Evolutionary conservation across 1,284 basidiomycete species (phyloP).

Genomic region (Trametes versicolor): DNA sequence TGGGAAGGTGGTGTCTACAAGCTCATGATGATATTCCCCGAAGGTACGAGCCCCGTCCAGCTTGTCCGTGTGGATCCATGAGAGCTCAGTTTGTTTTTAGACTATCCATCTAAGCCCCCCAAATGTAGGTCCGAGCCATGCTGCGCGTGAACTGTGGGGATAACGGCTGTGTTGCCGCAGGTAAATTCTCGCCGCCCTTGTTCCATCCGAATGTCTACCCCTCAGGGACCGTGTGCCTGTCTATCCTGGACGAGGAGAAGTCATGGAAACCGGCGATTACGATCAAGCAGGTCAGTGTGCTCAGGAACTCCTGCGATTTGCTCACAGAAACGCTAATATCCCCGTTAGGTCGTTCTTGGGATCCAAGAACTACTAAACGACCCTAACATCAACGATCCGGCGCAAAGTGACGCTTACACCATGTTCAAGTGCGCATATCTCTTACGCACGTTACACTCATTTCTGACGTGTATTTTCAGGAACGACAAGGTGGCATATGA

Average conservation of each 20-base stretch:
- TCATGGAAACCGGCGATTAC: conserved; percentile 99
- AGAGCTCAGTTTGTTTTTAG: conserved; percentile 51
- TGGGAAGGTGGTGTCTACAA: conserved; percentile 98
- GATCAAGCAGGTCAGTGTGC: conserved; percentile 87
- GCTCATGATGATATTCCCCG: conserved; percentile 93
- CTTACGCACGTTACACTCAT: background rate
- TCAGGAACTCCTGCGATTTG: background rate
- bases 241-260: conserved; percentile 99
- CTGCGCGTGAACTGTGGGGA: conserved; percentile 12
- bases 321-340: conserved; percentile 12
- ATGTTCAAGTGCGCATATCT: conserved; percentile 88
- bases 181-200: conserved; percentile 96
- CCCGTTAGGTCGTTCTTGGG: conserved; percentile 88
- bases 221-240: conserved; percentile 97
- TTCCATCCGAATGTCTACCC: conserved; percentile 99
- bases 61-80: conserved; percentile 28
- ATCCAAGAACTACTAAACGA: conserved; percentile 95
- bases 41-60: conserved; percentile 64
- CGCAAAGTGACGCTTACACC: conserved; percentile 96
- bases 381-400: conserved; percentile 95
- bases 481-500: conserved; percentile 92
- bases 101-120: conserved; percentile 95
- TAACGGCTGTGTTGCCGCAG: conserved; percentile 53
- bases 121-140: conserved; percentile 72
- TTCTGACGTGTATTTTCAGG: conserved; percentile 54